Percentiles rank a stretch among this genome's conserved stretches.
These are phyloP conservation scores for Camelina neglecta DNA, from an alignment of 345 rosid species.

Conservation along the genomic window DNA sequence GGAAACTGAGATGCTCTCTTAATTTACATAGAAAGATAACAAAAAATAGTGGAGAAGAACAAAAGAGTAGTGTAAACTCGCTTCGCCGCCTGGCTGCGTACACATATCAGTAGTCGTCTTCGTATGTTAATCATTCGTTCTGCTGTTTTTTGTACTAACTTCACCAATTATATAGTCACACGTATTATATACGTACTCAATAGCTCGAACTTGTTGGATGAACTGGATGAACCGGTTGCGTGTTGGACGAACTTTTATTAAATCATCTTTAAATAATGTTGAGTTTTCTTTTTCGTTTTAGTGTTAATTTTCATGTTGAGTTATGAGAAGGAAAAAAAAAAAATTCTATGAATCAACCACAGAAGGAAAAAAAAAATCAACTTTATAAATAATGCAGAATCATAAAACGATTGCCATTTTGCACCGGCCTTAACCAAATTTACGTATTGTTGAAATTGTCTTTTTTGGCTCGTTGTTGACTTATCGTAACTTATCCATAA, in stretches of 20 bases:
- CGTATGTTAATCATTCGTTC: conserved; percentile 31
- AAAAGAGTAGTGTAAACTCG: not conserved
- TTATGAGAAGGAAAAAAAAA: conserved; percentile 6
- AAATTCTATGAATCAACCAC: not conserved
- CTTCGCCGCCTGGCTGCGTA: conserved; percentile 16
- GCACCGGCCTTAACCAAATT: conserved; percentile 8
- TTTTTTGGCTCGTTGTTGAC: conserved; percentile 28
- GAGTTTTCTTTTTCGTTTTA: not conserved
- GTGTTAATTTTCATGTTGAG: not conserved
- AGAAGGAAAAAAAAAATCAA: not conserved
- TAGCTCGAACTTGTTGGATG: conserved; percentile 24
- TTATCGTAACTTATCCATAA: not conserved
- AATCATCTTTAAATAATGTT: not conserved
- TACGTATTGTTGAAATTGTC: conserved; percentile 4
- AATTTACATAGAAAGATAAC: not conserved
- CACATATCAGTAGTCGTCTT: conserved; percentile 35
- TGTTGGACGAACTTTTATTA: conserved; percentile 12
- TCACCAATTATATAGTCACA: not conserved
- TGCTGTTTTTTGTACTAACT: not conserved
- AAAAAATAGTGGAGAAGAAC: not conserved
- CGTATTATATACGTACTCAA: not conserved
- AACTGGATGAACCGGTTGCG: conserved; percentile 31
- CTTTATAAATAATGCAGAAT: not conserved
- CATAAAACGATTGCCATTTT: not conserved
- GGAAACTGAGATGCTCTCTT: conserved; percentile 11